Percentiles rank a stretch among this genome's conserved stretches.
Evolutionary conservation across 768 basidiomycete genomes (phyloP).

Genomic region (Lactarius tabidus): DNA sequence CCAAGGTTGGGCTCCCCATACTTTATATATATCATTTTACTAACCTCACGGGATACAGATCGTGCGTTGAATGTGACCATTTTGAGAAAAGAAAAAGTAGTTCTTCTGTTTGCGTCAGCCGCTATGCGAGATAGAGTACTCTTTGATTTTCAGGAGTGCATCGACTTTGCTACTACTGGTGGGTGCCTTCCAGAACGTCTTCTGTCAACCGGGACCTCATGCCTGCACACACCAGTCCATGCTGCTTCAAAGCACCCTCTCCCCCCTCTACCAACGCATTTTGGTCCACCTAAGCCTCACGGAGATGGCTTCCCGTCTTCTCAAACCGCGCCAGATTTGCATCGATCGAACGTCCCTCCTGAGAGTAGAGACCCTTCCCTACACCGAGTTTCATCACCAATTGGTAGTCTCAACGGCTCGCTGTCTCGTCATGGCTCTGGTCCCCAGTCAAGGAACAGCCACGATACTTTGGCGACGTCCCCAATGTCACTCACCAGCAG

Average conservation of each 20-base stretch:
- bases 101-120: slow-evolving; percentile 56
- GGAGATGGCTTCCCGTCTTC: slow-evolving; percentile 17
- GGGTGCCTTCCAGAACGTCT: slow-evolving; percentile 33
- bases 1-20: slow-evolving; percentile 44
- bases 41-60: slow-evolving; percentile 40
- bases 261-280: slow-evolving; percentile 58
- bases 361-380: slow-evolving; percentile 28
- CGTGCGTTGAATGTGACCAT: slow-evolving; percentile 72
- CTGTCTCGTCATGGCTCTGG: slow-evolving; percentile 8
- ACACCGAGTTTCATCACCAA: slow-evolving; percentile 25
- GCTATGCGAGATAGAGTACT: slow-evolving; percentile 60
- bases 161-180: slow-evolving; percentile 75
- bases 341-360: slow-evolving; percentile 1
- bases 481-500: slow-evolving; percentile 22
- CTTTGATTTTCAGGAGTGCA: slow-evolving; percentile 74
- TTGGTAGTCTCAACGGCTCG: slow-evolving; percentile 7
- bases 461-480: not conserved
- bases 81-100: slow-evolving; percentile 83
- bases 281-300: slow-evolving; percentile 16
- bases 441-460: slow-evolving; percentile 20
- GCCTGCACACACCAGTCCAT: slow-evolving; percentile 10
- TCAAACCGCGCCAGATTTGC: slow-evolving; percentile 24
- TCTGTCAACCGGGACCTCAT: not conserved
- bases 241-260: slow-evolving; percentile 57
- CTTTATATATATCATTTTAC: not conserved